A percentile compares a stretch with the other conserved stretches of the same genome.
Conservation (phyloP, 2,329 filamentous ascomycete species). For the Nemania diffusa region DNA sequence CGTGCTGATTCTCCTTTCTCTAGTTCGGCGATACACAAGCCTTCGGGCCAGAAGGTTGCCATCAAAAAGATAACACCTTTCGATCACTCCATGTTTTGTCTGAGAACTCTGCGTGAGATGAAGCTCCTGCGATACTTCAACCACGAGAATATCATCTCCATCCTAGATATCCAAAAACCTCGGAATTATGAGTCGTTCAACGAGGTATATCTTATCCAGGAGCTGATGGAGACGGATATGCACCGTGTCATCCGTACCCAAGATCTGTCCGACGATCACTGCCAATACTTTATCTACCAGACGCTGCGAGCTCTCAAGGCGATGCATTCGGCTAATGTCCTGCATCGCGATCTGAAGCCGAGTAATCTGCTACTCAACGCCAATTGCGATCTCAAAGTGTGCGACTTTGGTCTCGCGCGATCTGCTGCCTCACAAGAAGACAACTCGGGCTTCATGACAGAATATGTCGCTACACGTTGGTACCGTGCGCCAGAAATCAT, state of each 20-base stretch:
- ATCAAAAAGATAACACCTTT: conserved; percentile 99
- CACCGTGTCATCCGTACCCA: conserved; percentile 98
- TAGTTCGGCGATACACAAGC: conserved; percentile 97
- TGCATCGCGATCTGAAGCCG: conserved; percentile 96
- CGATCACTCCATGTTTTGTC: conserved; percentile 98
- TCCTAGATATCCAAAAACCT: conserved; percentile 98
- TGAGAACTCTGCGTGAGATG: conserved; percentile 97
- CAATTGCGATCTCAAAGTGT: conserved; percentile 99
- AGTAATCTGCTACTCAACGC: conserved; percentile 97
- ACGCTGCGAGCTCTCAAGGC: conserved; percentile 96
- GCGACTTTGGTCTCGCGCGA: conserved; percentile 95
- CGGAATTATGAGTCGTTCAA: conserved; percentile 95
- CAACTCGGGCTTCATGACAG: conserved; percentile 99
- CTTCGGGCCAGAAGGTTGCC: conserved; percentile 96
- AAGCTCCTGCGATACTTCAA: conserved; percentile 99
- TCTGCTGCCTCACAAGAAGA: conserved; percentile 97
- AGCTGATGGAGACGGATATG: conserved; percentile 99
- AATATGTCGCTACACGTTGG: conserved; percentile 99
- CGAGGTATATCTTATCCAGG: conserved; percentile 99
- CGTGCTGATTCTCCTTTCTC: conserved; percentile 27
- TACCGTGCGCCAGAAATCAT: conserved; percentile 99
- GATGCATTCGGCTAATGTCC: conserved; percentile 98
- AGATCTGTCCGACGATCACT: conserved; percentile 98
- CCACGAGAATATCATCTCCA: conserved; percentile 99
- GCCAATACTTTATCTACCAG: conserved; percentile 99